These are phyloP conservation scores for Fomes fomentarius DNA, from an alignment of 1,284 basidiomycete species.

Conservation along the genomic window DNA sequence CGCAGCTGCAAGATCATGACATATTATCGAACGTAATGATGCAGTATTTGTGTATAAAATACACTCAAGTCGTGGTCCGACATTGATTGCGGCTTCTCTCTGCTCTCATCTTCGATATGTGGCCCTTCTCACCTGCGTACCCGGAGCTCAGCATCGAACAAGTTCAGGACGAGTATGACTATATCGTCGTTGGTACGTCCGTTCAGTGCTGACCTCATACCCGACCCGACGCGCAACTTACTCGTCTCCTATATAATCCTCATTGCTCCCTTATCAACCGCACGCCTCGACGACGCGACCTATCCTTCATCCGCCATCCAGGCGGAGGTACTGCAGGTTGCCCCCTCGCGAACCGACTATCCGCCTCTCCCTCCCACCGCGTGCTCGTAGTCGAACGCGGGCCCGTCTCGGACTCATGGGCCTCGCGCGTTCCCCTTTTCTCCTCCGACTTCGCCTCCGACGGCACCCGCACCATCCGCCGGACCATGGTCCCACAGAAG, in stretches of 20 bases:
- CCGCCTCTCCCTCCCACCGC: conserved; percentile 17
- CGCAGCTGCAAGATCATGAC: too few relatives aligned
- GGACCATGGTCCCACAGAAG: conserved; percentile 19
- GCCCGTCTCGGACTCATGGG: conserved; percentile 36
- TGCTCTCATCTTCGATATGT: too few relatives aligned
- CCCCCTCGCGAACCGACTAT: conserved; percentile 39
- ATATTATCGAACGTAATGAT: too few relatives aligned
- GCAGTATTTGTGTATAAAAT: too few relatives aligned
- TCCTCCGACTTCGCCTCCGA: conserved; percentile 29
- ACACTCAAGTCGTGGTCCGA: too few relatives aligned
- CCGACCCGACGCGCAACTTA: not conserved
- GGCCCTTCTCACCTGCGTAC: conserved; percentile 16
- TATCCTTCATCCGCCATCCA: too few relatives aligned
- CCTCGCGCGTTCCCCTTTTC: conserved; percentile 39
- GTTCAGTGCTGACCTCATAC: too few relatives aligned
- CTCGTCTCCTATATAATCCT: not conserved
- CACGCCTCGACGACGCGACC: not conserved
- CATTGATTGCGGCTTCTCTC: too few relatives aligned
- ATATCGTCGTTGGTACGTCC: conserved; percentile 27
- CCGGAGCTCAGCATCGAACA: conserved; percentile 13
- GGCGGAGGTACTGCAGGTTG: conserved; percentile 41
- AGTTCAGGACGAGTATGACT: conserved; percentile 26
- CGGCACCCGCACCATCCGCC: conserved; percentile 31
- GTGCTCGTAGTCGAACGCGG: conserved; percentile 42
- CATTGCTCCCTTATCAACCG: not conserved